Base-by-base conservation (phyloP, 73 alveolate species). In the Paramecium sexaurelia region DNA sequence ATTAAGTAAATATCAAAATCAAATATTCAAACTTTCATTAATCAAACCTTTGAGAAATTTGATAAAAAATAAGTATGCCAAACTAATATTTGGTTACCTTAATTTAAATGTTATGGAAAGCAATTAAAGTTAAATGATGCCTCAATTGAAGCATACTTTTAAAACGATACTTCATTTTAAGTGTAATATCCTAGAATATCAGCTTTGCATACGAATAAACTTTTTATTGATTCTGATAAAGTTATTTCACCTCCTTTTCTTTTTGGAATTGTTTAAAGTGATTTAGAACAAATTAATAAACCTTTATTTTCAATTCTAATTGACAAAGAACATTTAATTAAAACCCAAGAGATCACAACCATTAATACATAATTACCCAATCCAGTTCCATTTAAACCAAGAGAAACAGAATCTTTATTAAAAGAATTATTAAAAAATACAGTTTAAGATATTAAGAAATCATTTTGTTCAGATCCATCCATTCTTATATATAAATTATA, bases 231-330 rank as follows among this genome's bases (percentile, higher is more conserved):
- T 61, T 4, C 43, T 10, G 83, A 61, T 61, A 61, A 61, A 24
- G 5, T 61, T 0, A 61, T 61, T 1, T 61, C 0, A 29, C 43
- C 39, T 29, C 83, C 83, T 22, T 61, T 61, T 61, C 83, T 61
- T 32, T 29, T 61, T 11, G 83, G 83, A 29, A 61, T 61, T 61
- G 83, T 61, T 1, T n/a, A 61, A 29, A 61, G 83, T 61, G 83
- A 61, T 61, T 8, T 61, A 5, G 83, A 61, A 61, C 7, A 26
- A 26, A 61, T 61, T 22, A 61, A 61, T 61, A 61, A 61, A 61
- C 83, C 83, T 3, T 11, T 61, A 22, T 61, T 61, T 24, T 27
- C 83, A 2, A 26, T 61, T 61, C 26, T 61, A 7, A 61, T 61
- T 6, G 19, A 61, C 5, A 29, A 61, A 11, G 47, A 61, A 0